These are phyloP conservation scores for Aspergillus ochraceoroseus DNA, from an alignment of 2,329 filamentous ascomycete species.

Conservation along the genomic window DNA sequence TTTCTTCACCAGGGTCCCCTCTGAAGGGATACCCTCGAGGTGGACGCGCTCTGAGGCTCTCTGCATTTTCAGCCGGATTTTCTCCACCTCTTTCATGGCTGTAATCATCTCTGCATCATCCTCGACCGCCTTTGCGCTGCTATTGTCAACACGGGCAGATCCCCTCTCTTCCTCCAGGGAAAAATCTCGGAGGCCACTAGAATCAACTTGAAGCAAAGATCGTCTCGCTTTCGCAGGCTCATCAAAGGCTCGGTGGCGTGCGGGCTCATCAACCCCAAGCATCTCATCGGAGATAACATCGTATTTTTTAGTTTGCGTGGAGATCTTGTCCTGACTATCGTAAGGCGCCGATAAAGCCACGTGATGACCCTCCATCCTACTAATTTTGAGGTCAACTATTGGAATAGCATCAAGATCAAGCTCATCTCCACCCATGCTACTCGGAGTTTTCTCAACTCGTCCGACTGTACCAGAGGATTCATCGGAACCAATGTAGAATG, in stretches of 20 bases:
- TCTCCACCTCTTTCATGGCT: conserved; percentile 84
- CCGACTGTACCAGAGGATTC: conserved; percentile 60
- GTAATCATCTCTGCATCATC: conserved; percentile 86
- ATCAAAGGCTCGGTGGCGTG: conserved; percentile 38
- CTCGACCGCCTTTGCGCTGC: conserved; percentile 61
- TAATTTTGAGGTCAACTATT: conserved; percentile 85
- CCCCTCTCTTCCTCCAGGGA: conserved; percentile 55
- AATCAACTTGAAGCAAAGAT: conserved; percentile 76
- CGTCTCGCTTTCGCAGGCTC: conserved; percentile 50
- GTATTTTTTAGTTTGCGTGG: conserved; percentile 54
- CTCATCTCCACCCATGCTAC: conserved; percentile 67
- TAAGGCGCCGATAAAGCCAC: conserved; percentile 15
- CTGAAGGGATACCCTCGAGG: conserved; percentile 46
- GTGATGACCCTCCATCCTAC: conserved; percentile 43
- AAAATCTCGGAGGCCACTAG: conserved; percentile 69
- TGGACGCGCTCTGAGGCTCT: conserved; percentile 46
- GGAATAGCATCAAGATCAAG: conserved; percentile 93
- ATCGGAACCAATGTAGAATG: conserved; percentile 75
- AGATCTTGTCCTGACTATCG: conserved; percentile 31
- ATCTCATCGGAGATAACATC: conserved; percentile 70
- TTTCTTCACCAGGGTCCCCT: conserved; percentile 54
- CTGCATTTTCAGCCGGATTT: conserved; percentile 77
- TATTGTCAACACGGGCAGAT: conserved; percentile 23
- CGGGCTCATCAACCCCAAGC: conserved; percentile 46
- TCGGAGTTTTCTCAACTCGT: conserved; percentile 71